phyloP scores from a whole-genome alignment of 2,329 filamentous ascomycete species.

The Lachnellula subtilissima region DNA sequence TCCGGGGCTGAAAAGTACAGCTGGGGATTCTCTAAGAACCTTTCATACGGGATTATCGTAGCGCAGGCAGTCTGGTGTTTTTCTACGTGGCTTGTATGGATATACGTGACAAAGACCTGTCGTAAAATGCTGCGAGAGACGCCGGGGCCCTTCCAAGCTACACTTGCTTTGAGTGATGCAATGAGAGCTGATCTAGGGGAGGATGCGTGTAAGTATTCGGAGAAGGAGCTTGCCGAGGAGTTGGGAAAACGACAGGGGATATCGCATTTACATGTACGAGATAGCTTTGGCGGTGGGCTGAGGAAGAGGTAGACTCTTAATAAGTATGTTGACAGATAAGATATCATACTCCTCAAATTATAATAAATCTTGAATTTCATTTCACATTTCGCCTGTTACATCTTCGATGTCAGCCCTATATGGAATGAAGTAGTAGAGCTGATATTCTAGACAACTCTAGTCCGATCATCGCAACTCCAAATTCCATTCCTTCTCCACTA shows the following conservation, averaged over 20 bases:
- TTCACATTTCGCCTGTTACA: not conserved
- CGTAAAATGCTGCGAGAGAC: not conserved
- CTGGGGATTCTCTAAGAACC: not conserved
- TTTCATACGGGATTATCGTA: not conserved
- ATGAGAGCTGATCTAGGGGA: not conserved
- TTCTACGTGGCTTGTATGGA: not conserved
- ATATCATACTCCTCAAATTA: not conserved
- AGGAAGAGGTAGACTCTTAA: not conserved
- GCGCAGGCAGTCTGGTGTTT: not conserved
- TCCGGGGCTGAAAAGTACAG: not conserved
- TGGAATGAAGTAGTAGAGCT: no score
- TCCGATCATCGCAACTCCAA: no score
- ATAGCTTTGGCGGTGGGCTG: not conserved
- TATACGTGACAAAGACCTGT: not conserved
- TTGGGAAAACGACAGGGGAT: not conserved
- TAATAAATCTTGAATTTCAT: not conserved
- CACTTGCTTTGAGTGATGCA: not conserved
- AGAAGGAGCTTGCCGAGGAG: not conserved
- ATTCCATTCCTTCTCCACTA: no score
- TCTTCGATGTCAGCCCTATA: no score
- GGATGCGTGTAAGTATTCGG: not conserved
- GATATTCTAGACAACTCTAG: no score
- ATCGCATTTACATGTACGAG: not conserved
- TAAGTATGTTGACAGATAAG: not conserved
- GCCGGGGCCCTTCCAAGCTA: not conserved